A percentile compares a stretch with the other conserved stretches of the same genome.
These are phyloP conservation scores for Mucor saturninus DNA, from an alignment of 371 early-diverging fungal species.

Conservation along the genomic window DNA sequence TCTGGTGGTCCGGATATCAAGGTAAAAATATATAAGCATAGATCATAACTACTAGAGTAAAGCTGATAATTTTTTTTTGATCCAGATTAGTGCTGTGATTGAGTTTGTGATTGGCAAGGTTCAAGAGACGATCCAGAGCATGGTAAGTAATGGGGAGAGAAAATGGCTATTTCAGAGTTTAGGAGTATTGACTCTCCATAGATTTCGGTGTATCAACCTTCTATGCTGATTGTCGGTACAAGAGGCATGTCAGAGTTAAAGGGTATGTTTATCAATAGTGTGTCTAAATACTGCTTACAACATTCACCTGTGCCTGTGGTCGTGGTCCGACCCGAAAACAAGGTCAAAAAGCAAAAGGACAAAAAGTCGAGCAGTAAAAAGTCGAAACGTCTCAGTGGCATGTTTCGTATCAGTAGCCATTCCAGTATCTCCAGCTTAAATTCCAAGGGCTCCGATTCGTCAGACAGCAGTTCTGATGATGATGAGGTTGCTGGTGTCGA, in stretches of 20 bases:
- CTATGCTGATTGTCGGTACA: slow-evolving; percentile 68
- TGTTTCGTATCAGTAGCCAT: slow-evolving; percentile 44
- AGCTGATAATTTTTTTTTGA: background rate
- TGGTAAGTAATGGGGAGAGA: slow-evolving; percentile 40
- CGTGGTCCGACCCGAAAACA: slow-evolving; percentile 63
- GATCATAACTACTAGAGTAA: background rate
- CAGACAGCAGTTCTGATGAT: slow-evolving; percentile 32
- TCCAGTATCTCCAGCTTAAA: slow-evolving; percentile 31
- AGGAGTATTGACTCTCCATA: slow-evolving; percentile 8
- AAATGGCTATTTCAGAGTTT: too few relatives aligned
- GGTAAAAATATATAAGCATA: slow-evolving; percentile 23
- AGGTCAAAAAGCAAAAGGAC: slow-evolving; percentile 43
- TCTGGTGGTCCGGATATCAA: slow-evolving; percentile 35
- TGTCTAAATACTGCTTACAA: slow-evolving; percentile 65
- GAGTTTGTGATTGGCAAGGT: slow-evolving; percentile 68
- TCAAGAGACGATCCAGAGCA: slow-evolving; percentile 64
- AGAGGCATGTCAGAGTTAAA: slow-evolving; percentile 62
- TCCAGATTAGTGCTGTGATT: slow-evolving; percentile 61
- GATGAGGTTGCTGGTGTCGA: slow-evolving; percentile 26
- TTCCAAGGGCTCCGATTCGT: slow-evolving; percentile 29
- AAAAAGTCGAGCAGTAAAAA: slow-evolving; percentile 47
- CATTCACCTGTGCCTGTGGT: slow-evolving; percentile 64
- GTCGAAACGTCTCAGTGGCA: slow-evolving; percentile 44
- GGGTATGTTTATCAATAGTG: slow-evolving; percentile 61
- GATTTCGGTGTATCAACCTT: slow-evolving; percentile 64